phyloP scores from a whole-genome alignment of 352 stramenopile species.

The Phytophthora constricta region DNA sequence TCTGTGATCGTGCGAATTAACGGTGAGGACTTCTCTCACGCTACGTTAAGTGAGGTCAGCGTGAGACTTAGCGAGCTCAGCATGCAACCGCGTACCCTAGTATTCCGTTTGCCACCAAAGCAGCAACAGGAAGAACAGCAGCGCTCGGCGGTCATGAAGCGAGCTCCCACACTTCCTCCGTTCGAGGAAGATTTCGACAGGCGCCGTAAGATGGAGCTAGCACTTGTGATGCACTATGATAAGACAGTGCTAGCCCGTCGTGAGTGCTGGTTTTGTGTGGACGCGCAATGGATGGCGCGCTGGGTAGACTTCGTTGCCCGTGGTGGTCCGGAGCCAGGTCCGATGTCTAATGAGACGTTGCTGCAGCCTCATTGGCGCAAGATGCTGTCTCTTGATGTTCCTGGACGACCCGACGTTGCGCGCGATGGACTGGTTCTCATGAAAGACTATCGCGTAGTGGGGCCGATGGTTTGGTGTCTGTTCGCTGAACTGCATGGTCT shows the following conservation, averaged over 20 bases:
- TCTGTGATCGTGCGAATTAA: constrained; percentile 75
- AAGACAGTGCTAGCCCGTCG: constrained; percentile 53
- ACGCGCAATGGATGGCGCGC: constrained; percentile 66
- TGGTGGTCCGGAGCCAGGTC: constrained; percentile 56
- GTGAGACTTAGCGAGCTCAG: constrained; percentile 51
- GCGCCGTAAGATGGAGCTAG: constrained; percentile 71
- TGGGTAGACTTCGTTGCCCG: constrained; percentile 69
- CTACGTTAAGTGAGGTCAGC: constrained; percentile 45
- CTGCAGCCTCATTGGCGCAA: constrained; percentile 42
- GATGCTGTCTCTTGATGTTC: constrained; percentile 33
- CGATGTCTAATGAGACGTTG: constrained; percentile 71
- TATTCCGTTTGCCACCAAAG: constrained; percentile 52
- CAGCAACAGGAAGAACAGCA: constrained; percentile 5
- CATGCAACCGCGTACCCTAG: constrained; percentile 43
- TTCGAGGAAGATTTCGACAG: constrained; percentile 57
- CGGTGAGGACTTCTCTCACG: constrained; percentile 61
- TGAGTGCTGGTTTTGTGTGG: constrained; percentile 81
- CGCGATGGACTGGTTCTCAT: constrained; percentile 49
- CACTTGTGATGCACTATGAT: constrained; percentile 70
- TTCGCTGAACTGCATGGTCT: constrained; percentile 67
- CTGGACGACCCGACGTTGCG: constrained; percentile 52
- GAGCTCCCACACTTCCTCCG: constrained; percentile 18
- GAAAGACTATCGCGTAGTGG: constrained; percentile 73
- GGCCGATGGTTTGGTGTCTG: constrained; percentile 80
- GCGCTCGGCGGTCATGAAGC: constrained; percentile 8